Evolutionary conservation across 2,329 filamentous ascomycete genomes (phyloP), one percentile per base, ranked within the genome.

Genomic region (Metarhizium guizhouense): DNA sequence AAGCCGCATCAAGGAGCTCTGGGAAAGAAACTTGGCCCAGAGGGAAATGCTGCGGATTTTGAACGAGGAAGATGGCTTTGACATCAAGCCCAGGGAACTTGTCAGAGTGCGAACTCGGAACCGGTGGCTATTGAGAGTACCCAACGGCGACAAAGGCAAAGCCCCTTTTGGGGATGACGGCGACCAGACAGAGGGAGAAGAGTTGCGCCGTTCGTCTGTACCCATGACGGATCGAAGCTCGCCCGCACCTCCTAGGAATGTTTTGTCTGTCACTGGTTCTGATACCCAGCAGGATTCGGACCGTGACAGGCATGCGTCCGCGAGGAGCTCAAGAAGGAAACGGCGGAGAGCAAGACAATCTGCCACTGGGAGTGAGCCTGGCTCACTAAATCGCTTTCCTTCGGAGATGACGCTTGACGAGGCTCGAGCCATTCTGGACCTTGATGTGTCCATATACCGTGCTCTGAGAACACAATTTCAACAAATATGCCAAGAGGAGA

Each of bases 371-470:
- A 86, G 89, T 65, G 82, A 83, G 6, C 79, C 84, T 1, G 83
- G 84, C 4, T 82, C 85, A 20, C 84, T 86, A 14, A 86, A 87
- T 14, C 82, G 89, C 25, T 94, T 90, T 60, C 87, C 87, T 1
- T 93, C 88, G 0, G 89, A 94, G 68, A 92, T 87, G 13, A 92
- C 88, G 0, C 81, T 94, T 57, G 86, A 89, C 60, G 87, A 93
- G 69, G 86, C 86, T 64, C 89, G 90, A 65, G 77, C 78, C 13
- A 86, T 85, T 57, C 74, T 95, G 32, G 75, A 73, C 42, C 74
- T 95, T 38, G 81, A 87, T 63, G 81, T 78, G 51, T 69, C 76
- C 1, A 72, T 80, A 47, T 94, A 94, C 67, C 78, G 77, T 36
- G 72, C 81, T 57, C 69, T 90, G 16, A 81, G 89, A 34, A 76